These are phyloP conservation scores for Mucor irregularis DNA, from an alignment of 371 early-diverging fungal species.

Conservation along the genomic window DNA sequence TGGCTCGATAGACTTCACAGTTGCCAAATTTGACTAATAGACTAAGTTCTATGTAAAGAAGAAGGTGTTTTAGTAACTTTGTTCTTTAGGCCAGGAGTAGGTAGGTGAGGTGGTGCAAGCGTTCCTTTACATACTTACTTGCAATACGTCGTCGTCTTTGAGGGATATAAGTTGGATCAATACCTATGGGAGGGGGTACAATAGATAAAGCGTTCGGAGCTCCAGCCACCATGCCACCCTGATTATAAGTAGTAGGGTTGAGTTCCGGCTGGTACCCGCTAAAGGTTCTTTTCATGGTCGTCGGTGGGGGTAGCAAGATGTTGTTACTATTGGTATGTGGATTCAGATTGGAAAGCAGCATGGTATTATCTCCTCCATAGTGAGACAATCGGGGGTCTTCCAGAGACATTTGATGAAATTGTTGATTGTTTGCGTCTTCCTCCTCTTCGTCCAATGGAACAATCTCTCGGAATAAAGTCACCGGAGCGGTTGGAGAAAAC, in stretches of 20 bases:
- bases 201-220: not conserved
- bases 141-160: conserved; percentile 30
- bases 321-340: not conserved
- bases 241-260: not conserved
- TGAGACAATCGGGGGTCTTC: not conserved
- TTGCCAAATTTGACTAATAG: conserved; percentile 47
- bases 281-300: conserved; percentile 3
- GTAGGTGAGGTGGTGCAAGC: too few relatives aligned
- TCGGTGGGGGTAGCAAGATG: conserved; percentile 4
- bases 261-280: not conserved
- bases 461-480: conserved; percentile 34
- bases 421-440: conserved; percentile 21
- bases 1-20: conserved; percentile 46
- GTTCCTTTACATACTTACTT: conserved; percentile 22
- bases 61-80: conserved; percentile 1
- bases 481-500: conserved; percentile 33
- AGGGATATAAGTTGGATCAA: conserved; percentile 41
- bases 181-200: conserved; percentile 14
- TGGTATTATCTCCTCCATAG: not conserved
- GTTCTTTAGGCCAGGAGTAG: too few relatives aligned
- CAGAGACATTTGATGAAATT: not conserved
- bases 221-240: not conserved
- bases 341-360: not conserved
- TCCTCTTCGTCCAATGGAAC: conserved; percentile 23
- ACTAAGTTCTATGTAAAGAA: conserved; percentile 30